Evolutionary conservation across 2,329 filamentous ascomycete species (phyloP).

Genomic region (Colletotrichum abscissum): DNA sequence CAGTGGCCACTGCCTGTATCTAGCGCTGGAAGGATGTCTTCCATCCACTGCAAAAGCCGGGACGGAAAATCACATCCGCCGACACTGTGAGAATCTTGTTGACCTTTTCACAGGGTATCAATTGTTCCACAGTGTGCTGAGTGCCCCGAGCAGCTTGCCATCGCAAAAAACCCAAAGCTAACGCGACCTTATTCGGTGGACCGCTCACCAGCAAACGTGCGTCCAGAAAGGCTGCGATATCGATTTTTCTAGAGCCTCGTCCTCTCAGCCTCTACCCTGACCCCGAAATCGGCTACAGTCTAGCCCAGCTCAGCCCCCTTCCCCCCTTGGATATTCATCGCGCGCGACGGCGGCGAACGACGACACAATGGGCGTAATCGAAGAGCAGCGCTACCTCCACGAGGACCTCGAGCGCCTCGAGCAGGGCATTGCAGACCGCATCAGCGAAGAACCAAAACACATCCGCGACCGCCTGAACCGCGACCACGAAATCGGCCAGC

Average conservation of each 20-base stretch:
- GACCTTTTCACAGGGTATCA: background rate
- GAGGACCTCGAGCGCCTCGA: conserved; percentile 97
- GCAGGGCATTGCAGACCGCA: conserved; percentile 90
- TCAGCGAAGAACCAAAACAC: conserved; percentile 90
- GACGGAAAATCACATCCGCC: background rate
- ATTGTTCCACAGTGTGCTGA: background rate
- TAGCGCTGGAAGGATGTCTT: background rate
- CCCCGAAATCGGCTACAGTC: background rate
- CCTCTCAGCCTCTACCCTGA: background rate
- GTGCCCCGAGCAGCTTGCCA: background rate
- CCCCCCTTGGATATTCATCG: background rate
- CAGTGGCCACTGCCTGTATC: background rate
- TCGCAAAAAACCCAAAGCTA: conserved; percentile 20
- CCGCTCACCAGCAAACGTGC: conserved; percentile 4
- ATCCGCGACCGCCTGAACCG: conserved; percentile 89
- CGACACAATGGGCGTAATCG: conserved; percentile 76
- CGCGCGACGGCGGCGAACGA: background rate
- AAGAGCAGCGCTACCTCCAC: conserved; percentile 93
- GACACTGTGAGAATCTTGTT: background rate
- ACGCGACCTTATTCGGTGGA: conserved; percentile 34
- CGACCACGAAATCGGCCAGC: conserved; percentile 91
- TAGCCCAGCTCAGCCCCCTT: background rate
- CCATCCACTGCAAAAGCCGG: background rate
- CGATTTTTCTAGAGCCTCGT: conserved; percentile 24
- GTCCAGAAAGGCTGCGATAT: background rate